Conservation (phyloP, 306 rosid genomes). For the Crataegus laevigata region DNA sequence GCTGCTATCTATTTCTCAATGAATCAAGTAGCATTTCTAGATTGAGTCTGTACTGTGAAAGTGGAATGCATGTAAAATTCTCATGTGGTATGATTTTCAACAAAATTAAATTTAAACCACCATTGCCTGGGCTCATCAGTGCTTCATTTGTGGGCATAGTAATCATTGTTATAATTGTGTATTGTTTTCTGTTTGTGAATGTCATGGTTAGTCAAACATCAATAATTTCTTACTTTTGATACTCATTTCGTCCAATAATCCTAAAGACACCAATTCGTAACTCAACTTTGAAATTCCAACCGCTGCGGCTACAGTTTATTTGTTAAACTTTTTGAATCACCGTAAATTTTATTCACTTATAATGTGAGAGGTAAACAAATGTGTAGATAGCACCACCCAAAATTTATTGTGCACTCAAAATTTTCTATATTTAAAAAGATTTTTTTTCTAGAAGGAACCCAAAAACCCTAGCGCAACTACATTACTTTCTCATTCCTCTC, state of each 20-base stretch:
- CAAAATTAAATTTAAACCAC: neutral
- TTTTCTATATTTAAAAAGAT: no score
- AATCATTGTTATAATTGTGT: neutral
- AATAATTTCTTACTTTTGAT: neutral
- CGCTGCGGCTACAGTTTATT: neutral
- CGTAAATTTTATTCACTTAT: neutral
- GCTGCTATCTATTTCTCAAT: neutral
- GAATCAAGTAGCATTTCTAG: neutral
- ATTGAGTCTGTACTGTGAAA: neutral
- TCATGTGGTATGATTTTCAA: neutral
- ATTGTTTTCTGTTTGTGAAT: constrained; percentile 1
- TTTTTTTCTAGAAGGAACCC: no score
- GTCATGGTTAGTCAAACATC: neutral
- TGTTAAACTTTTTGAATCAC: neutral
- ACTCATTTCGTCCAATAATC: neutral
- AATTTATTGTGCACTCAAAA: no score
- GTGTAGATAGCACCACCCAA: no score
- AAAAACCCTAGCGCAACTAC: no score
- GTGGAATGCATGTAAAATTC: neutral
- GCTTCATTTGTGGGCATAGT: neutral
- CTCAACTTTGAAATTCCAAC: neutral
- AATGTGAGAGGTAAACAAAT: no score
- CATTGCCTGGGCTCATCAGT: neutral
- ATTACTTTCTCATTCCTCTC: no score
- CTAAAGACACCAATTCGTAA: neutral